Percentiles rank a stretch among this genome's conserved stretches.
phyloP scores from a whole-genome alignment of 352 stramenopile genomes.

The Pythium grandisporangium region DNA sequence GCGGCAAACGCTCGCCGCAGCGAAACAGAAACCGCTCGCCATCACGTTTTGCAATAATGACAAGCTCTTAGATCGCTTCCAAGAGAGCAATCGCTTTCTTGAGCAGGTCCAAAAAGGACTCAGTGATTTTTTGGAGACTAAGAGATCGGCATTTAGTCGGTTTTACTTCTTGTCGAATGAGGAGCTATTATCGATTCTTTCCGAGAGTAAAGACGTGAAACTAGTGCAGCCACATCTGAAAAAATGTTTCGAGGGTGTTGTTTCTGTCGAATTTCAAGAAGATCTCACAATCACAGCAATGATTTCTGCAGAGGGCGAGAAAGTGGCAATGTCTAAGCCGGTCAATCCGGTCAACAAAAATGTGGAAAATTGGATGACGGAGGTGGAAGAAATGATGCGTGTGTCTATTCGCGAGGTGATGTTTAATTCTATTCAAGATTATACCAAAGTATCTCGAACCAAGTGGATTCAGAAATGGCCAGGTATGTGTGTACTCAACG shows the following conservation, averaged over 20 bases:
- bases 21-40: slow-evolving; percentile 75
- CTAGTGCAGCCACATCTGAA: slow-evolving; percentile 93
- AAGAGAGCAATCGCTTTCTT: slow-evolving; percentile 92
- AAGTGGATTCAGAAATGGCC: slow-evolving; percentile 95
- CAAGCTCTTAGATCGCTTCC: slow-evolving; percentile 88
- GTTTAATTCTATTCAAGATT: slow-evolving; percentile 88
- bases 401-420: slow-evolving; percentile 88
- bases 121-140: slow-evolving; percentile 94
- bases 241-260: slow-evolving; percentile 95
- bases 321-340: slow-evolving; percentile 71
- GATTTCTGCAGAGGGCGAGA: slow-evolving; percentile 86
- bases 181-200: slow-evolving; percentile 92
- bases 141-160: slow-evolving; percentile 86
- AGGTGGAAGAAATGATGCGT: slow-evolving; percentile 91
- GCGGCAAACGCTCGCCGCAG: slow-evolving; percentile 80
- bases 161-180: slow-evolving; percentile 97
- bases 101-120: slow-evolving; percentile 94
- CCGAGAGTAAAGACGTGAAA: slow-evolving; percentile 92
- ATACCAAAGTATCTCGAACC: slow-evolving; percentile 81
- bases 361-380: slow-evolving; percentile 95
- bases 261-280: slow-evolving; percentile 88
- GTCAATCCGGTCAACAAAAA: slow-evolving; percentile 93
- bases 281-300: slow-evolving; percentile 89
- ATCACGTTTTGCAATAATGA: slow-evolving; percentile 92
- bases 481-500: slow-evolving; percentile 92